Evolutionary conservation across 129 eudicot species (phyloP), one percentile per base, ranked within the genome.

Genomic region (Flaveria bidentis): DNA sequence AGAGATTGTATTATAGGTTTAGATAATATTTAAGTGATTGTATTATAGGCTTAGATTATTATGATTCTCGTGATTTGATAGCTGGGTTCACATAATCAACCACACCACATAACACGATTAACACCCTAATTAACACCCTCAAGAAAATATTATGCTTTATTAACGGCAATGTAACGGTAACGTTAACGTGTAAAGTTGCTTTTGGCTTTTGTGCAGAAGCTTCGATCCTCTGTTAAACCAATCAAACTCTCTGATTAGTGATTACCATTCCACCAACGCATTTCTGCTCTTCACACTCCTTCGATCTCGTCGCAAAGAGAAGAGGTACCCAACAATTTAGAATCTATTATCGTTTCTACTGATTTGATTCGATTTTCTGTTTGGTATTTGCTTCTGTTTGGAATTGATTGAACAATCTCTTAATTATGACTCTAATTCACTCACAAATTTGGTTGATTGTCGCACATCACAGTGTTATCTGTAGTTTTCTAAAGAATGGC

Each of bases 201-300:
- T 39, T 61, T 45, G 50, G 71, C 11, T 65, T 30, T 28, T 50
- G 74, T 76, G 80, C 73, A 16, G 68, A 77, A 55, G 69, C 81
- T 76, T 76, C 58, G 39, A 51, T 47, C 42, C 50, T 51, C 14
- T 17, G 55, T 74, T 33, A 56, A 73, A 73, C 15, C 71, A 74
- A 75, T 1, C 69, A 25, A 60, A 60, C 70, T 44, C 78, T 61
- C 67, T 57, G 41, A 41, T 16, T 10, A 75, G 42, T 57, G 41
- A 41, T 16, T 10, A 75, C 65, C 39, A 64, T 58, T 49, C 33
- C 67, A 18, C 41, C 56, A 23, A 73, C 53, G n/a, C 17, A 23
- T 52, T 4, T 8, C 66, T 52, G 52, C 20, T 72, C 76, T 36
- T 71, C 65, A 22, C 16, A 10, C 1, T 42, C 44, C 44, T 9